These are phyloP conservation scores for Hibiscus mutabilis DNA, from an alignment of 345 rosid species.

Conservation along the genomic window DNA sequence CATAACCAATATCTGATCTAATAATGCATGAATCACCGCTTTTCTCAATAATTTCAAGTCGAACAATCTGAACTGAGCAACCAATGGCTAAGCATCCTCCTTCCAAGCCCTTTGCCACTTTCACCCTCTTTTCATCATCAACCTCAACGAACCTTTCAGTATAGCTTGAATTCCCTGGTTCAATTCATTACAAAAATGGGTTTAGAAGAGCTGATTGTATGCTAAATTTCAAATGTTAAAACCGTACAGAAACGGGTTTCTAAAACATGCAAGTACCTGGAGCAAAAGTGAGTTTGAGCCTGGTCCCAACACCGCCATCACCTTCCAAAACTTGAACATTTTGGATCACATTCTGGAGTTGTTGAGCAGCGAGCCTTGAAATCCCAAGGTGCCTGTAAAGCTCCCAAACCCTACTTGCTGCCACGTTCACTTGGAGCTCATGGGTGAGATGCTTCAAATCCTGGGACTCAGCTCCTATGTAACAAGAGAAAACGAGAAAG, in stretches of 20 bases:
- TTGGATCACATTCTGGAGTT: not conserved
- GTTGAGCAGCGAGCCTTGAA: not conserved
- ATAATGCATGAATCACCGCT: not conserved
- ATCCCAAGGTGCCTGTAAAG: constrained; percentile 2
- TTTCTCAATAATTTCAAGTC: not conserved
- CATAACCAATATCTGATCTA: not conserved
- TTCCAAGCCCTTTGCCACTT: not conserved
- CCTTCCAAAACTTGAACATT: not conserved
- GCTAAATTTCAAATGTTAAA: too few species aligned
- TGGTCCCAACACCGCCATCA: not conserved
- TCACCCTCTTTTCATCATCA: not conserved
- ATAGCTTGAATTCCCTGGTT: constrained; percentile 1
- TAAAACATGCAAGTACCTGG: constrained; percentile 1
- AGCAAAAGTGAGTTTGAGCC: not conserved
- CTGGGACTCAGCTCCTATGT: not conserved
- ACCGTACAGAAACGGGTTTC: too few species aligned
- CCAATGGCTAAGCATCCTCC: not conserved
- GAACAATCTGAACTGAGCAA: not conserved
- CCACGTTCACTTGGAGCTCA: not conserved
- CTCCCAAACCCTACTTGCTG: not conserved
- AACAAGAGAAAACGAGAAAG: not conserved
- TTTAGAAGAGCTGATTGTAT: not conserved
- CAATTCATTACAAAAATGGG: not conserved
- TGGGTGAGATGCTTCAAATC: not conserved
- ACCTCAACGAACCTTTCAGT: not conserved